phyloP scores from a whole-genome alignment of 202 grass and related monocot species.

The Panicum virgatum region DNA sequence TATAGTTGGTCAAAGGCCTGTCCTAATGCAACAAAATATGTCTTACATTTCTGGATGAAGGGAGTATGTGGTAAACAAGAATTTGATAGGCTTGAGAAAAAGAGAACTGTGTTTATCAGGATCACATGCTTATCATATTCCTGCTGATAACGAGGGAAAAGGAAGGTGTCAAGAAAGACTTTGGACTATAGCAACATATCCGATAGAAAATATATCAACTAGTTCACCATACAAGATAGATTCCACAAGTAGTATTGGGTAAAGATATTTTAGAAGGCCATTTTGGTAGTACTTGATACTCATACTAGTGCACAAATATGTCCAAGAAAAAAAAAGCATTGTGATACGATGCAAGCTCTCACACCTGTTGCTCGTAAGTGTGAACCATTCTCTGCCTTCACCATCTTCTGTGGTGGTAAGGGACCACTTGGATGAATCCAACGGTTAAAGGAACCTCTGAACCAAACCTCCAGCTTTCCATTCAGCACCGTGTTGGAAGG shows the following conservation, averaged over 20 bases:
- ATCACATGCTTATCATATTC: conserved; percentile 11
- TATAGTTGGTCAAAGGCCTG: too few relatives aligned
- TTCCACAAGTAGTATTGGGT: conserved; percentile 14
- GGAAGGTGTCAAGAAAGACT: not conserved
- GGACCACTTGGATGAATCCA: conserved; percentile 81
- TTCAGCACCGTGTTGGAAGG: conserved; percentile 86
- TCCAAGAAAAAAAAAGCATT: not conserved
- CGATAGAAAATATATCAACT: not conserved
- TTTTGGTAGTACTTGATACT: conserved; percentile 17
- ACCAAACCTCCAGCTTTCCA: conserved; percentile 86
- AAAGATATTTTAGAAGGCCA: not conserved
- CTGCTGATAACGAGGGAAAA: not conserved
- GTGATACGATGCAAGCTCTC: not conserved
- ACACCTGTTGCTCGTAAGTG: conserved; percentile 79
- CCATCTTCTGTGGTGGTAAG: conserved; percentile 82
- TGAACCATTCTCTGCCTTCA: conserved; percentile 58
- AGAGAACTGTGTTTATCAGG: not conserved
- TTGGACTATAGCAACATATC: conserved; percentile 1
- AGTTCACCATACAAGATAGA: conserved; percentile 17
- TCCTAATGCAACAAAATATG: too few relatives aligned
- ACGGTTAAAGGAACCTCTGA: conserved; percentile 89
- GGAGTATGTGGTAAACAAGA: not conserved
- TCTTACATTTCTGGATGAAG: too few relatives aligned
- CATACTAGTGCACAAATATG: conserved; percentile 17
- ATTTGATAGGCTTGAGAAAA: not conserved